Base-by-base conservation (phyloP, 306 rosid genomes). In the Glycyrrhiza uralensis region DNA sequence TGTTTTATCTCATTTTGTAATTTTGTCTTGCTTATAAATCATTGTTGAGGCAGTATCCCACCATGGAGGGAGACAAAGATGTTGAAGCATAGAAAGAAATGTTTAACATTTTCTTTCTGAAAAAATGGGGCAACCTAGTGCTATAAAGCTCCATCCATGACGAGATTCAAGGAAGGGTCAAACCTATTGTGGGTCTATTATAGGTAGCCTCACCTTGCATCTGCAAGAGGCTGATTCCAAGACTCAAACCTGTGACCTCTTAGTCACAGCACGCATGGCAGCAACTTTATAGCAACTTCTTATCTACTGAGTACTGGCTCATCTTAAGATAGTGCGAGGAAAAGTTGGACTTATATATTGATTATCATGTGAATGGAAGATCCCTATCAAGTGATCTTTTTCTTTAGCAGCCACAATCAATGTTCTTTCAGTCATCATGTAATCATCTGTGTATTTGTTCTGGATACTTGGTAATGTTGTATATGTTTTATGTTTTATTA, bases 401-500 rank as follows among this genome's bases (percentile, higher is more conserved):
- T 70, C 47, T 65, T 52, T 36, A 39, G 45, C 55, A 29, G 36
- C 14, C 72, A 6, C 26, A 60, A 12, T 64, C 12, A 4, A 46
- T 57, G 46, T 13, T 70, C 57, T 56, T 62, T 36, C 14, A 13
- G 56, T 50, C 67, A 47, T 51, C 71, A 49, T 50, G 32, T 44
- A 64, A 57, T 30, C 14, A 12, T 65, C 59, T 49, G 64, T 68
- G 61, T 70, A 51, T 55, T 57, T 64, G 33, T 41, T 70, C 13
- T 47, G 36, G 44, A 75, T 56, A 50, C 61, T 20, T 70, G 68
- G 35, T 58, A 70, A 19, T 24, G 29, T 50, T 77, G 70, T n/a
- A 17, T 29, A 13, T 22, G 45, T 41, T 66, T 54, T 29, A 13
- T 22, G 45, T 41, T 66, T 54, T 49, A 23, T 57, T 32, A 29